Evolutionary conservation across 164 flowering plant genomes (phyloP), one percentile per base, ranked within the genome.

Genomic region (Pachysandra terminalis): DNA sequence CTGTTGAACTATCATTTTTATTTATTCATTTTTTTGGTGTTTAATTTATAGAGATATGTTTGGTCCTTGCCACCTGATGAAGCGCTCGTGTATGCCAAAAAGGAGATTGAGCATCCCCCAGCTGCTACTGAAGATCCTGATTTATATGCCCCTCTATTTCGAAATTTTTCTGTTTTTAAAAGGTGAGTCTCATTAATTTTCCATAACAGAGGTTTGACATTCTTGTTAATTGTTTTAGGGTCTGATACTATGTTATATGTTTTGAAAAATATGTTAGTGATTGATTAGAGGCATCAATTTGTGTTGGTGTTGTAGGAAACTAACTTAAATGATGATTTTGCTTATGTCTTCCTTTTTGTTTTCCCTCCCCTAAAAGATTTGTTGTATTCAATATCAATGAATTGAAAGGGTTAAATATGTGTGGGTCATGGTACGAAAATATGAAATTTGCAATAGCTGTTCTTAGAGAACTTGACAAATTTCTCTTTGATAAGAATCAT

Each of bases 1-100:
- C 35, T 9, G 48, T 56, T n/a, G 56, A 15, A 16, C 51, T 35
- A 24, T 48, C 53, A 13, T 63, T 63, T 9, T 71, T 56, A 13
- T 16, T 22, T 1, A 32, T 16, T 64, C 16, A 37, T 63, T 16
- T 61, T 21, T 57, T 5, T 14, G 9, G 41, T 58, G 13, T 67
- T 61, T 54, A 8, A 58, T 61, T 63, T 76, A 49, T 78, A 87
- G 96, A 86, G 77, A 72, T 53, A 79, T 54, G 24, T 87, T 58
- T 75, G 75, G 76, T 77, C 89, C 28, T 72, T 91, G 82, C 61
- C 82, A 63, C 90, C 93, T 59, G 59, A 76, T 64, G 85, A 89
- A 70, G 93, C 90, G 19, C 92, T 88, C 67, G 24, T 64, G 24
- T 88, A 82, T 79, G 97, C 91, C 35, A 89, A 74, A 68, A 77